Conservation (phyloP, 768 basidiomycete genomes). For the Boletus insuetus region DNA sequence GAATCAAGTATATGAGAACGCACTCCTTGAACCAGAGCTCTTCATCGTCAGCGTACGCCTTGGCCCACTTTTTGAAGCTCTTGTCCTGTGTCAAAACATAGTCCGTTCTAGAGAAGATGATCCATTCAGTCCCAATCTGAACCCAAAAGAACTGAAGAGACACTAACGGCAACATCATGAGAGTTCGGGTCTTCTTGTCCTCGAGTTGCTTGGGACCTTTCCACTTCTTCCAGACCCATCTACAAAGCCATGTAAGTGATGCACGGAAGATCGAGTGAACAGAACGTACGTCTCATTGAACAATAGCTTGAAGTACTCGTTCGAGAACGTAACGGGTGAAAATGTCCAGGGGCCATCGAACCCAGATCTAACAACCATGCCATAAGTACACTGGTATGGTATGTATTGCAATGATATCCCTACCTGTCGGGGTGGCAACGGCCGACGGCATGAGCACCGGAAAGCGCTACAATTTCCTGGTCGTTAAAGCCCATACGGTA, state of each 20-base stretch:
- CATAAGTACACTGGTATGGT: neutral
- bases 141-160: neutral
- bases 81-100: conserved; percentile 89
- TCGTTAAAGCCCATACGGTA: conserved; percentile 90
- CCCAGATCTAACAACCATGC: conserved; percentile 49
- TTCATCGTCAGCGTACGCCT: conserved; percentile 83
- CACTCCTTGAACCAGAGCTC: conserved; percentile 94
- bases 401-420: conserved; percentile 10
- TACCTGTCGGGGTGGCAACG: conserved; percentile 86
- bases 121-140: neutral
- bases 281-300: conserved; percentile 72
- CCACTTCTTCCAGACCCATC: conserved; percentile 97
- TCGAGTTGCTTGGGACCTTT: conserved; percentile 88
- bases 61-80: conserved; percentile 84
- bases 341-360: conserved; percentile 95
- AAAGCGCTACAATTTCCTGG: conserved; percentile 94
- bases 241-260: conserved; percentile 19
- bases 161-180: conserved; percentile 96
- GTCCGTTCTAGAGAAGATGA: conserved; percentile 56
- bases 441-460: conserved; percentile 93
- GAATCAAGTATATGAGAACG: conserved; percentile 26
- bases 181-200: conserved; percentile 82
- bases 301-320: conserved; percentile 84
- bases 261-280: neutral
- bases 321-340: conserved; percentile 84